Base-by-base conservation (phyloP, 139 green algal species). In the Zygnema cylindricum region DNA sequence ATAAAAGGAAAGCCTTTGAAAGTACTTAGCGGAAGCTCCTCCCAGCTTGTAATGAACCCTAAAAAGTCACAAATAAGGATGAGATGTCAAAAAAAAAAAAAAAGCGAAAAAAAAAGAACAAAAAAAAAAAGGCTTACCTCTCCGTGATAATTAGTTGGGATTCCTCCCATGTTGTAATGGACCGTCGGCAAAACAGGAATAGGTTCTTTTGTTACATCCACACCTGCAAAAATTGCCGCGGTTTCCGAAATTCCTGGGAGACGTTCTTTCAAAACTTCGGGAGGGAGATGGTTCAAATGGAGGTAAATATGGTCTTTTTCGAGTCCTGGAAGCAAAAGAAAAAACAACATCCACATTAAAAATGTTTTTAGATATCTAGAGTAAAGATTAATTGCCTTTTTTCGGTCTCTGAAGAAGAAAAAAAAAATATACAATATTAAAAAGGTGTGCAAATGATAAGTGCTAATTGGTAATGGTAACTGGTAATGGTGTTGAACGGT, bases 161-260 rank as follows among this genome's bases (percentile, higher is more conserved):
- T 95, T 89, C 97, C 97, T 25, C 97, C 97, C 97, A 99, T 99
- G 94, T 99, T 99, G 94, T 99, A 99, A 93, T 99, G 97, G 84
- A 99, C 97, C 7, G 97, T 99, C 39, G 97, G 97, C 32, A 99
- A 89, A 69, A 99, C 97, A 0, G 97, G 96, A 82, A 98, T 98
- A 75, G 96, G 96, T 92, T 98, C 96, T 94, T 98, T 98, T 54
- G 96, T 98, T 38, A 98, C 96, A 84, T 98, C 96, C 32, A 98
- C 96, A 49, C 97, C 97, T 38, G 97, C 97, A 94, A 99, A 99
- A 90, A 99, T 99, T 84, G 97, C 97, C 25, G 97, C 97, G 0
- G 97, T 99, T 94, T 99, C 97, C 30, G 92, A 96, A 91, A 99
- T 99, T 87, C 97, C 97, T 2, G 97, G 97, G 88, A 99, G 92